A percentile compares a stretch with the other conserved stretches of the same genome.
phyloP scores from a whole-genome alignment of 805 yeast genomes.

The Starmerella stigmatis region DNA sequence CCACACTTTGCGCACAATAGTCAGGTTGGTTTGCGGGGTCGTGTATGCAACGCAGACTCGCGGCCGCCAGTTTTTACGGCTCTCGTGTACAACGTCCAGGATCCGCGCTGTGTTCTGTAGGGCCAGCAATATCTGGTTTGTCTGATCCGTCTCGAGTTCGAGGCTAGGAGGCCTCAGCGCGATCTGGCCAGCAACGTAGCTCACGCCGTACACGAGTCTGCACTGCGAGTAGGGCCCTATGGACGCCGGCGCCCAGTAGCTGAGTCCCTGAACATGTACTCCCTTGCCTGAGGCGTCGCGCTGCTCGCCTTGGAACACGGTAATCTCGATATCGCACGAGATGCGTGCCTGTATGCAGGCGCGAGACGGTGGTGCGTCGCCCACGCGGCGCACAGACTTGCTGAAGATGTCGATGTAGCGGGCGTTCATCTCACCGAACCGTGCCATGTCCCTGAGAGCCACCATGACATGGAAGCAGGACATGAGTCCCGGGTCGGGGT shows the following conservation, averaged over 20 bases:
- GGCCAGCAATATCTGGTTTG: constrained; percentile 42
- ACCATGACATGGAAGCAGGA: constrained; percentile 15
- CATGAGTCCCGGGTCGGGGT: neutral
- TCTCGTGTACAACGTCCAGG: constrained; percentile 41
- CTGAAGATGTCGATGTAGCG: constrained; percentile 50
- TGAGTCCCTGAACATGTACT: constrained; percentile 80
- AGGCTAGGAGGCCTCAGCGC: constrained; percentile 68
- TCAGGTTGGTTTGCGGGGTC: constrained; percentile 27
- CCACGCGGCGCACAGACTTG: constrained; percentile 30
- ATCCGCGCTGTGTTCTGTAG: constrained; percentile 67
- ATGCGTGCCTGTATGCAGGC: constrained; percentile 62
- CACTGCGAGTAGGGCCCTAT: constrained; percentile 97
- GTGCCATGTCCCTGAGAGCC: constrained; percentile 50
- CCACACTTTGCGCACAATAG: constrained; percentile 15
- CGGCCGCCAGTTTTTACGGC: constrained; percentile 30
- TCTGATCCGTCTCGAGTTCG: constrained; percentile 35
- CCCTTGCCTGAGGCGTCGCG: constrained; percentile 36
- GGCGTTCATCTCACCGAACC: constrained; percentile 51
- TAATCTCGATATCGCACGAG: constrained; percentile 43
- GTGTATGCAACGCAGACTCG: constrained; percentile 48
- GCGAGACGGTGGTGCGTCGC: constrained; percentile 68
- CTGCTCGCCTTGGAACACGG: constrained; percentile 39
- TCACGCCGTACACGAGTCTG: constrained; percentile 40
- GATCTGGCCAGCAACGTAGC: constrained; percentile 82
- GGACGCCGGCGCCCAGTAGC: constrained; percentile 98